A percentile compares a stretch with the other conserved stretches of the same genome.
phyloP scores from a whole-genome alignment of 164 flowering plant species.

The Houttuynia cordata region DNA sequence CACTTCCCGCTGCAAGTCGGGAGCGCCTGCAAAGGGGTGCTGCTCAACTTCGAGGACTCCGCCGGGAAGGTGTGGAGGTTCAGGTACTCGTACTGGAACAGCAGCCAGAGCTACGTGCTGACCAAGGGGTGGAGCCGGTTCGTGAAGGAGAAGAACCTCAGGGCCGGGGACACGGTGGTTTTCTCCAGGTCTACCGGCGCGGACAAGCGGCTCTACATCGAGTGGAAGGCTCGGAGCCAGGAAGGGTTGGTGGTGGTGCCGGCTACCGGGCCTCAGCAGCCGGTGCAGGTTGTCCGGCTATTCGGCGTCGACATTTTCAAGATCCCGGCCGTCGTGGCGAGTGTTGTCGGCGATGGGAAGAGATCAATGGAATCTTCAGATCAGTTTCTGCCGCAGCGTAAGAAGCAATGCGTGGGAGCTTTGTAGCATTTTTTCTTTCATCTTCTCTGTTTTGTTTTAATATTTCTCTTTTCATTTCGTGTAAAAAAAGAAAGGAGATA shows the following conservation, averaged over 20 bases:
- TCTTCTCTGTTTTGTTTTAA: neutral
- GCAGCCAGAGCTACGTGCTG: conserved; percentile 82
- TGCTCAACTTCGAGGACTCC: conserved; percentile 61
- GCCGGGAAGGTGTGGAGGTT: conserved; percentile 82
- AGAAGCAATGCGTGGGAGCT: conserved; percentile 50
- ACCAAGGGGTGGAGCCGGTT: conserved; percentile 93
- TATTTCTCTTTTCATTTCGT: neutral
- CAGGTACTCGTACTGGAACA: conserved; percentile 85
- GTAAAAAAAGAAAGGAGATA: neutral
- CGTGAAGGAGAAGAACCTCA: conserved; percentile 74
- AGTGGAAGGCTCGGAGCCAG: conserved; percentile 32
- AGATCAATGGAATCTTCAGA: conserved; percentile 43
- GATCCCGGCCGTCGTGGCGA: conserved; percentile 16
- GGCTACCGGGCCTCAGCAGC: neutral
- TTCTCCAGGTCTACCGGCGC: conserved; percentile 41
- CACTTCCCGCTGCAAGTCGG: conserved; percentile 57
- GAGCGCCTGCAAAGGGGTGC: conserved; percentile 36
- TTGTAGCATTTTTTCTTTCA: conserved; percentile 17
- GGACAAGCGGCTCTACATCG: conserved; percentile 62
- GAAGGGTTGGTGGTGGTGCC: conserved; percentile 1
- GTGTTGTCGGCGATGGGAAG: conserved; percentile 22
- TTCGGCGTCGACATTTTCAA: conserved; percentile 75
- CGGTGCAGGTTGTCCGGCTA: conserved; percentile 48
- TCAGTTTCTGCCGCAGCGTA: conserved; percentile 24
- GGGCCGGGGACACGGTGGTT: conserved; percentile 62